Evolutionary conservation across 305 asterid genomes (phyloP).

Genomic region (Ajuga reptans): DNA sequence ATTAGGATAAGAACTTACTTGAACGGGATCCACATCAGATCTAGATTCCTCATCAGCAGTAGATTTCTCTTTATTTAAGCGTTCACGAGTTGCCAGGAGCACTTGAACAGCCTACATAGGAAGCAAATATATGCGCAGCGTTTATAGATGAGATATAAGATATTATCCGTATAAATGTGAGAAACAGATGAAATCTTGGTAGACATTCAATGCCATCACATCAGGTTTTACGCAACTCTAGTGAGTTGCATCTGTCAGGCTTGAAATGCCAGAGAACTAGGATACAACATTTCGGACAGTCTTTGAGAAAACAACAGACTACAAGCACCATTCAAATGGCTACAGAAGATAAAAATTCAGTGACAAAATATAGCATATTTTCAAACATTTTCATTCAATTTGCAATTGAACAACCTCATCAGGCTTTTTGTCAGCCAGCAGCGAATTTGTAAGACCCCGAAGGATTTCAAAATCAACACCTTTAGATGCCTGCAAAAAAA

Average conservation of each 20-base stretch:
- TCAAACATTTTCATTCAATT: background rate
- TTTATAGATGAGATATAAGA: background rate
- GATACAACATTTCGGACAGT: slow-evolving; percentile 3
- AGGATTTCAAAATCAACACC: slow-evolving; percentile 65
- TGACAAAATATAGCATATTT: background rate
- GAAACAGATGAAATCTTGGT: slow-evolving; percentile 11
- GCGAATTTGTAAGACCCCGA: slow-evolving; percentile 79
- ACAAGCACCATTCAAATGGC: background rate
- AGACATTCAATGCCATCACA: background rate
- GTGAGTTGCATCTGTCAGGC: background rate
- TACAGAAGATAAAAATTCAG: background rate
- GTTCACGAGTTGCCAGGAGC: slow-evolving; percentile 67
- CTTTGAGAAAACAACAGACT: background rate
- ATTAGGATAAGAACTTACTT: slow-evolving; percentile 43
- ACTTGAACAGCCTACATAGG: slow-evolving; percentile 60
- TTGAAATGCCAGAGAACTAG: background rate
- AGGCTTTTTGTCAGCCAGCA: slow-evolving; percentile 68
- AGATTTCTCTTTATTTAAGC: slow-evolving; percentile 45
- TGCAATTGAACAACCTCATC: slow-evolving; percentile 55
- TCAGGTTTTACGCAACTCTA: background rate
- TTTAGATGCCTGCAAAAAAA: slow-evolving; percentile 52
- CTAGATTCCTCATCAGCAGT: slow-evolving; percentile 24
- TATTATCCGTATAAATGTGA: background rate
- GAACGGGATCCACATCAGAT: slow-evolving; percentile 61
- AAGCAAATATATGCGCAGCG: slow-evolving; percentile 10